phyloP scores from a whole-genome alignment of 2,329 filamentous ascomycete genomes.

The Pleoardoris graminearum region DNA sequence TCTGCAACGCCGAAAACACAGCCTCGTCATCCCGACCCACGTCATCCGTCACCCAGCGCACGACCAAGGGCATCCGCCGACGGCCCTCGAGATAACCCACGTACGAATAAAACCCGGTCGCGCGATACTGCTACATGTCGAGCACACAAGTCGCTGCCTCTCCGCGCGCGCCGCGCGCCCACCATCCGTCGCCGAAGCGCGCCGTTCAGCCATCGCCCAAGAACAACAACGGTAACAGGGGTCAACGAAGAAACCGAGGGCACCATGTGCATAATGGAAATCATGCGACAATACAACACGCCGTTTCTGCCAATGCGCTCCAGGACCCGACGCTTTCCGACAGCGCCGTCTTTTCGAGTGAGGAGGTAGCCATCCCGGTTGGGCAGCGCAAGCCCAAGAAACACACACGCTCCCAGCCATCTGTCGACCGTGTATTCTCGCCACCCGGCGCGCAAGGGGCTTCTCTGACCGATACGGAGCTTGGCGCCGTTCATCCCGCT shows the following conservation, averaged over 20 bases:
- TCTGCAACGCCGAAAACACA: conserved; percentile 22
- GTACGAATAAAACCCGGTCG: neutral
- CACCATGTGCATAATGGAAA: conserved; percentile 39
- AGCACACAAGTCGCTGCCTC: conserved; percentile 37
- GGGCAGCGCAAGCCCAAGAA: conserved; percentile 35
- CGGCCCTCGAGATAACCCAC: conserved; percentile 32
- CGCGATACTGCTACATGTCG: conserved; percentile 34
- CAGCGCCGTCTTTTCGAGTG: conserved; percentile 34
- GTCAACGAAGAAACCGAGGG: conserved; percentile 35
- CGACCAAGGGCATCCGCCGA: conserved; percentile 26
- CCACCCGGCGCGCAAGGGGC: conserved; percentile 16
- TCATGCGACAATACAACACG: conserved; percentile 24
- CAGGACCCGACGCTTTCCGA: conserved; percentile 25
- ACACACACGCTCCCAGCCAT: conserved; percentile 35
- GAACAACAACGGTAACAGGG: conserved; percentile 31
- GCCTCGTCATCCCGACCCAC: conserved; percentile 29
- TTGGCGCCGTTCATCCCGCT: conserved; percentile 20
- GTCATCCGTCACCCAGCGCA: conserved; percentile 17
- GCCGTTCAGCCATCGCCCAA: conserved; percentile 30
- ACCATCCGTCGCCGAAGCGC: conserved; percentile 37
- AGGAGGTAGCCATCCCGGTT: conserved; percentile 29
- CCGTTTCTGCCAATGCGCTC: conserved; percentile 9
- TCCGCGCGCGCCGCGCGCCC: conserved; percentile 38
- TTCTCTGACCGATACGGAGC: conserved; percentile 37
- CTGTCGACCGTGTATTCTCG: conserved; percentile 32